Evolutionary conservation across 441 rosid species (phyloP).

Genomic region (Iberis amara): DNA sequence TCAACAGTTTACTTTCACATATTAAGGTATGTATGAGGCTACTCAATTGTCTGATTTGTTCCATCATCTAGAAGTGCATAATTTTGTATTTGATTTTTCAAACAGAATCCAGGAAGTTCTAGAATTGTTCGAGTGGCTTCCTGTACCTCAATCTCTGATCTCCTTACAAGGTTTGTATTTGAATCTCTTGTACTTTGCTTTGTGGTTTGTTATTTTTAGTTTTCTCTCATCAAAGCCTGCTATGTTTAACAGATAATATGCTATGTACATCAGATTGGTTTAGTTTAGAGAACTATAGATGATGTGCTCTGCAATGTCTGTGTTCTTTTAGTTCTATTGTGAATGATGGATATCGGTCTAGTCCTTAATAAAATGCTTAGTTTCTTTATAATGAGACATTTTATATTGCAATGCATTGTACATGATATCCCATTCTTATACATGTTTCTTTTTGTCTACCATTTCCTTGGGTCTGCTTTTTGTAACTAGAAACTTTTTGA

Average conservation of each 20-base stretch:
- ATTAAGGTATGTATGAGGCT: constrained; percentile 45
- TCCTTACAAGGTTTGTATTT: constrained; percentile 55
- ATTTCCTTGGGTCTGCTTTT: background rate
- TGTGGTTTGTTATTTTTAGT: too few species aligned
- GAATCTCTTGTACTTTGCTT: too few species aligned
- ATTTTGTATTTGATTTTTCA: constrained; percentile 24
- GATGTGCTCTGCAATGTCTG: too few species aligned
- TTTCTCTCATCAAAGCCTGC: too few species aligned
- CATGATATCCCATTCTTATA: background rate
- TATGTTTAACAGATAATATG: too few species aligned
- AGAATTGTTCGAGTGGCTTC: constrained; percentile 76
- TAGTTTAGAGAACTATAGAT: too few species aligned
- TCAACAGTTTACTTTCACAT: constrained; percentile 45
- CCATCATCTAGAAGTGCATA: background rate
- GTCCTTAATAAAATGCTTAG: too few species aligned
- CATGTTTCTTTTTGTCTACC: background rate
- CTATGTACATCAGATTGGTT: too few species aligned
- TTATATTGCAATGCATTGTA: too few species aligned
- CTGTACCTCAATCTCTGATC: constrained; percentile 60
- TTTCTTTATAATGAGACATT: too few species aligned
- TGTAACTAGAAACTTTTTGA: constrained; percentile 1
- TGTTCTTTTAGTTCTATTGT: too few species aligned
- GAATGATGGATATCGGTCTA: too few species aligned
- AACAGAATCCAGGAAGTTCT: constrained; percentile 58
- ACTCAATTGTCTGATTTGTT: constrained; percentile 6